Evolutionary conservation across 2,329 filamentous ascomycete species (phyloP).

Genomic region (Boeremia lycopersici): DNA sequence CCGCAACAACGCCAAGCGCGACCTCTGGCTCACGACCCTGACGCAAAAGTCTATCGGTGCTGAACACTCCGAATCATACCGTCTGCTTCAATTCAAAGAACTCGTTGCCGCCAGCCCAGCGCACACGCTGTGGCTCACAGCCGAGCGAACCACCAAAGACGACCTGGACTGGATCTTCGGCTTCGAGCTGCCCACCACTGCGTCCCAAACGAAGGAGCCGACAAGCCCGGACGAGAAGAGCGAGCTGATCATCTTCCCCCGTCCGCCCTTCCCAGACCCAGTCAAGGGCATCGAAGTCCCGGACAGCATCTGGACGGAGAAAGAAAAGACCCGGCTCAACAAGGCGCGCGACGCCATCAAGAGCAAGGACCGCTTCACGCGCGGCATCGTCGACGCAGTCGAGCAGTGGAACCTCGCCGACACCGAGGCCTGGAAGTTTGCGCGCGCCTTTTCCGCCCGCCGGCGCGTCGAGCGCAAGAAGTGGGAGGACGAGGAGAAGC

Average conservation of each 20-base stretch:
- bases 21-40: slow-evolving; percentile 76
- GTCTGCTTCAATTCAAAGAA: slow-evolving; percentile 79
- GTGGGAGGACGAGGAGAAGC: slow-evolving; percentile 74
- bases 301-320: slow-evolving; percentile 58
- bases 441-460: slow-evolving; percentile 69
- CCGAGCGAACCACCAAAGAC: slow-evolving; percentile 66
- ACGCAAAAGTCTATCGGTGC: slow-evolving; percentile 72
- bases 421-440: slow-evolving; percentile 78
- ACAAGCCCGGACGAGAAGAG: slow-evolving; percentile 65
- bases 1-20: slow-evolving; percentile 69
- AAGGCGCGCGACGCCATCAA: slow-evolving; percentile 54
- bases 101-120: slow-evolving; percentile 70
- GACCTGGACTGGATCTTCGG: slow-evolving; percentile 90
- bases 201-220: slow-evolving; percentile 60
- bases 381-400: slow-evolving; percentile 48
- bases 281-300: slow-evolving; percentile 58
- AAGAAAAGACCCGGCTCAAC: slow-evolving; percentile 63
- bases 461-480: slow-evolving; percentile 65
- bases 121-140: slow-evolving; percentile 80
- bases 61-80: slow-evolving; percentile 65
- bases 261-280: slow-evolving; percentile 54
- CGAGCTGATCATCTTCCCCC: slow-evolving; percentile 53
- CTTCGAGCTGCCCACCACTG: slow-evolving; percentile 72
- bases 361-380: slow-evolving; percentile 38
- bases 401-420: slow-evolving; percentile 68